Conservation (phyloP, 2,329 filamentous ascomycete species). For the Fusarium setosum region DNA sequence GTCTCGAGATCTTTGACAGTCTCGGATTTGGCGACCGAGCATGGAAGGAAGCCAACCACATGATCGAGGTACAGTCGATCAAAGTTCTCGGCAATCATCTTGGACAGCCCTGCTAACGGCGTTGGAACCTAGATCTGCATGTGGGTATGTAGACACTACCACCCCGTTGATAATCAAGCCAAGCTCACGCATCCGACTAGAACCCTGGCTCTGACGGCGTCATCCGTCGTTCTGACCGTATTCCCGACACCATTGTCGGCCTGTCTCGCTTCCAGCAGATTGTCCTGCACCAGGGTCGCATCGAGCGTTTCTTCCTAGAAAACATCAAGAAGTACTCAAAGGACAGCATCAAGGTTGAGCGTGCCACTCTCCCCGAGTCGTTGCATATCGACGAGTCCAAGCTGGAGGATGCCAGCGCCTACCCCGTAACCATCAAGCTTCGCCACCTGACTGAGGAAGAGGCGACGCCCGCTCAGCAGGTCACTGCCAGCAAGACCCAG, state of each 20-base stretch:
- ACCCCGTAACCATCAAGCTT: constrained; percentile 71
- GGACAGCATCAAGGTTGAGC: constrained; percentile 63
- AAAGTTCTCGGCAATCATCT: neutral
- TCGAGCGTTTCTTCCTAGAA: constrained; percentile 75
- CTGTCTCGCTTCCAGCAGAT: constrained; percentile 73
- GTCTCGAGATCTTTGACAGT: constrained; percentile 77
- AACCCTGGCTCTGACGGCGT: constrained; percentile 69
- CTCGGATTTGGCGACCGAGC: constrained; percentile 74
- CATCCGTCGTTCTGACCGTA: constrained; percentile 67
- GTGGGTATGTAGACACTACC: neutral
- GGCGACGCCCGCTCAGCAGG: constrained; percentile 6
- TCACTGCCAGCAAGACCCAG: constrained; percentile 6
- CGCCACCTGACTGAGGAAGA: constrained; percentile 55
- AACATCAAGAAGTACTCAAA: constrained; percentile 56
- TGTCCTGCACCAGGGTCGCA: constrained; percentile 76
- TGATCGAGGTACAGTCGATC: constrained; percentile 62
- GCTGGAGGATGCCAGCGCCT: constrained; percentile 61
- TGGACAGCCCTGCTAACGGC: constrained; percentile 9
- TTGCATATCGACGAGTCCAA: constrained; percentile 64
- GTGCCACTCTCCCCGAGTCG: constrained; percentile 67
- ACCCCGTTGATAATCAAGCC: neutral
- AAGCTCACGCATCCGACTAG: constrained; percentile 47
- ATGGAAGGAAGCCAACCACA: constrained; percentile 75
- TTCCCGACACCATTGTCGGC: constrained; percentile 69
- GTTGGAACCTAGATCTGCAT: neutral